These are phyloP conservation scores for Myxozyma lipomycoides DNA, from an alignment of 805 yeast genomes.

Conservation along the genomic window DNA sequence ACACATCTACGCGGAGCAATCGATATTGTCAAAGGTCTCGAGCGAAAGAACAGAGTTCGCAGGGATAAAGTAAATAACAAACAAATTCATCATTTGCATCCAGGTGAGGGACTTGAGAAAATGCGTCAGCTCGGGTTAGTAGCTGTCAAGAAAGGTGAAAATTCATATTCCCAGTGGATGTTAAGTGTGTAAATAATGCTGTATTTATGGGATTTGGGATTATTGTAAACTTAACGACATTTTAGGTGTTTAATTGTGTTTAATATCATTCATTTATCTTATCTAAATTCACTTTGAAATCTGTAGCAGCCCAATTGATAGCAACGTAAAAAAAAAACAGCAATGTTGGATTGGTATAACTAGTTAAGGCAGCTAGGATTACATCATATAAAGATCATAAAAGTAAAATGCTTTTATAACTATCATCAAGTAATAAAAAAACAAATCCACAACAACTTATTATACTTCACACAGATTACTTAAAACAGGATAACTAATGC, in stretches of 20 bases:
- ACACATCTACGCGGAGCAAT: constrained; percentile 21
- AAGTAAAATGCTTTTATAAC: no score
- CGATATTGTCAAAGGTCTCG: constrained; percentile 29
- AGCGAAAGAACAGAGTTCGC: constrained; percentile 21
- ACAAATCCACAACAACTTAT: neutral
- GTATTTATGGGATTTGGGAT: neutral
- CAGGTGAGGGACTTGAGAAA: constrained; percentile 31
- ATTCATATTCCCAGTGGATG: constrained; percentile 29
- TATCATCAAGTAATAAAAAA: neutral
- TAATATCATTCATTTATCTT: neutral
- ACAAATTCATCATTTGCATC: constrained; percentile 11
- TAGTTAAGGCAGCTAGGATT: no score
- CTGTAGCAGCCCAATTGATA: no score
- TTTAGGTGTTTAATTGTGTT: constrained; percentile 8
- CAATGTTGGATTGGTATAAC: no score
- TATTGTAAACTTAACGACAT: neutral
- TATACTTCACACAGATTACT: neutral
- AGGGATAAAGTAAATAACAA: constrained; percentile 11
- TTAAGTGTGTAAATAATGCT: constrained; percentile 10
- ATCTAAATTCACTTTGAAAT: neutral
- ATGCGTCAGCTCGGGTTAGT: constrained; percentile 30
- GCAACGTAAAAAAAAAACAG: no score
- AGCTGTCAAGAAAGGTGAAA: constrained; percentile 23
- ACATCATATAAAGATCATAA: no score
- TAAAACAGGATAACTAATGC: neutral